These are phyloP conservation scores for Neofusicoccum laricinum DNA, from an alignment of 2,329 filamentous ascomycete species.

Conservation along the genomic window DNA sequence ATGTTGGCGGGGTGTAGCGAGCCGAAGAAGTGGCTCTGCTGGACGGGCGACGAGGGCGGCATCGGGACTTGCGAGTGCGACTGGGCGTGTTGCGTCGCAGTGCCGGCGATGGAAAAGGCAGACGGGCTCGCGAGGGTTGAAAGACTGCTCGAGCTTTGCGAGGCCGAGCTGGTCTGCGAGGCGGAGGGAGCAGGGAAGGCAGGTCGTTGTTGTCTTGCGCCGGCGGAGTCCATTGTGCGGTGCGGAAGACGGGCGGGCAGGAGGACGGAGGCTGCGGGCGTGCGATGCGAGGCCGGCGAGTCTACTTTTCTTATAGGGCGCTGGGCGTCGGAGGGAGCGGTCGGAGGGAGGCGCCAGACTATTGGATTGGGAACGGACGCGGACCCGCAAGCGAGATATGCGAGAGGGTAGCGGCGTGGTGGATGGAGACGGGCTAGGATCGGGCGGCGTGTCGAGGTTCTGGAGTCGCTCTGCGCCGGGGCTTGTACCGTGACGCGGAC, in stretches of 20 bases:
- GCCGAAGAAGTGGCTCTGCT: conserved; percentile 33
- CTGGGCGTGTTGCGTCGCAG: conserved; percentile 8
- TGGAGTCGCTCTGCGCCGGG: not conserved
- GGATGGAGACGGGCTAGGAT: not conserved
- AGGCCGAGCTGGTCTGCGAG: conserved; percentile 28
- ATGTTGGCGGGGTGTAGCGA: conserved; percentile 23
- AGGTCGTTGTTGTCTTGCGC: conserved; percentile 16
- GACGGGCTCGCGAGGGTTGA: conserved; percentile 32
- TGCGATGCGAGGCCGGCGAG: not conserved
- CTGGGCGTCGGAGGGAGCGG: not conserved
- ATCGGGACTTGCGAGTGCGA: conserved; percentile 18
- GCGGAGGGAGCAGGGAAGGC: conserved; percentile 12
- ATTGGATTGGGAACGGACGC: conserved; percentile 11
- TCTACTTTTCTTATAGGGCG: conserved; percentile 9
- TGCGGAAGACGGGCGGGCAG: not conserved
- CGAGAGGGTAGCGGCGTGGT: not conserved
- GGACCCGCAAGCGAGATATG: conserved; percentile 5
- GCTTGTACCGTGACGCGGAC: not conserved
- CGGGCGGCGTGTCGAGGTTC: conserved; percentile 1
- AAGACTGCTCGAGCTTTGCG: conserved; percentile 43
- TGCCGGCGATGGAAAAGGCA: conserved; percentile 19
- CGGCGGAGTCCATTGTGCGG: conserved; percentile 8
- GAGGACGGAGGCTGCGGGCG: not conserved
- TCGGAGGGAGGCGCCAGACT: not conserved
- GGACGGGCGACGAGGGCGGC: conserved; percentile 32